Evolutionary conservation across 495 filamentous ascomycete genomes (phyloP), one percentile per base, ranked within the genome.

Genomic region (Talaromyces ruber): DNA sequence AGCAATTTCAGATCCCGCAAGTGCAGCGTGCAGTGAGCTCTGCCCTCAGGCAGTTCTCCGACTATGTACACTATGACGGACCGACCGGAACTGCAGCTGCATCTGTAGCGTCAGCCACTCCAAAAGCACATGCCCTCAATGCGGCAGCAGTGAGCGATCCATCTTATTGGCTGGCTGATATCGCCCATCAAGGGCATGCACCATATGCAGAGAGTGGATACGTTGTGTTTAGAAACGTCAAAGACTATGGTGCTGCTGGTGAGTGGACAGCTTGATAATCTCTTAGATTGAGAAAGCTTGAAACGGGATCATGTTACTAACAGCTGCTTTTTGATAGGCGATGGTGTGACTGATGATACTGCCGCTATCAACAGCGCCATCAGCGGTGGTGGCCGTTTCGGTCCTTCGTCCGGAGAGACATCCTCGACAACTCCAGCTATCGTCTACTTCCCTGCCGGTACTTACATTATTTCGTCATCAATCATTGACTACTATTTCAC

Each of bases 291-390:
- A n/a, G 18, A 47, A 21, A 47, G 0, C 30, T 47, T 43, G 39
- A 5, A 43, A 4, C 39, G n/a, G 14, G 6, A 18, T 43, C 39
- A 43, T 43, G 14, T 21, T 47, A 47, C 18, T 11, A 47, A 47
- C 18, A 6, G 18, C 9, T 18, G 43, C 9, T 47, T 4, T 53
- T 3, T 2, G 18, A 3, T 6, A 73, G 72, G 72, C 62, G 87
- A 91, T 65, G 88, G 86, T 37, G 71, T 79, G n/a, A 83, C 81
- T 9, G 86, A 89, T 65, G 85, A 88, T 52, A 87, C 86, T 14
- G 80, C 70, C 50, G 86, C 86, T 6, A 86, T 89, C 68, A 86
- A 87, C 60, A 55, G 64, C 30, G 86, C 86, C 16, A 86, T 88
- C 29, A 75, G 73, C 56, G 78, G 76, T 68, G 81, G 74, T 45